Percentiles rank a stretch among this genome's conserved stretches.
These are phyloP conservation scores for Bryoerythrophyllum caledonicum DNA, from an alignment of 225 moss, liverwort and hornwort species.

Conservation along the genomic window DNA sequence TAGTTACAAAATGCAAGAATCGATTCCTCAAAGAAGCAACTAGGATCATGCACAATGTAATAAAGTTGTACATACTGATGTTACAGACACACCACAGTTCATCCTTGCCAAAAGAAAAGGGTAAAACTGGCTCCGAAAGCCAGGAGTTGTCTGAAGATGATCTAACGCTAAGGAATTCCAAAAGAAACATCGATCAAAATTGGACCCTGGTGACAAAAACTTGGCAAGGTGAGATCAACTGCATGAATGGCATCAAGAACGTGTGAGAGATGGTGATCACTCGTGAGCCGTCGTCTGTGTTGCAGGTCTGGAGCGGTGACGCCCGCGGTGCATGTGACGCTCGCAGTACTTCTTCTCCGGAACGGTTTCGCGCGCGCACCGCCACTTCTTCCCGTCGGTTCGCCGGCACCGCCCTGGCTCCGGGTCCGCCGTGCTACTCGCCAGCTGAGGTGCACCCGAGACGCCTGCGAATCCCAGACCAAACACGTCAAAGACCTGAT, in stretches of 20 bases:
- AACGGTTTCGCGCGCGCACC: conserved; percentile 88
- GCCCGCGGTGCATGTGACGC: conserved; percentile 97
- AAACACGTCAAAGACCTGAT: conserved; percentile 7
- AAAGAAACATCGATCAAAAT: too few relatives aligned
- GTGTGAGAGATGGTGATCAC: neutral
- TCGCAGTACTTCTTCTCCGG: conserved; percentile 99
- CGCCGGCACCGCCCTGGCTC: conserved; percentile 90
- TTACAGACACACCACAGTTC: neutral
- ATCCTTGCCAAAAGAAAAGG: neutral
- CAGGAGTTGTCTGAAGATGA: neutral
- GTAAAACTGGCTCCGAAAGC: too few relatives aligned
- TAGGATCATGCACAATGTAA: too few relatives aligned
- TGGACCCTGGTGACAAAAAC: too few relatives aligned
- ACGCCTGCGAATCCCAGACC: conserved; percentile 46
- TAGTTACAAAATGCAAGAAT: too few relatives aligned
- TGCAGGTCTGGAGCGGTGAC: conserved; percentile 67
- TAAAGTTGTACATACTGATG: too few relatives aligned
- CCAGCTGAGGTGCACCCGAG: conserved; percentile 79
- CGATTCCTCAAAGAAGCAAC: too few relatives aligned
- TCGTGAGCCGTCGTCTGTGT: neutral
- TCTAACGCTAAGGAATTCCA: too few relatives aligned
- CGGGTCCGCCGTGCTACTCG: conserved; percentile 69
- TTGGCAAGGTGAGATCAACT: too few relatives aligned
- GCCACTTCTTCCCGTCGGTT: conserved; percentile 98
- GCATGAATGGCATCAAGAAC: too few relatives aligned